Percentiles rank a stretch among this genome's conserved stretches.
These are phyloP conservation scores for Xylaria venustula DNA, from an alignment of 495 filamentous ascomycete species.

Conservation along the genomic window DNA sequence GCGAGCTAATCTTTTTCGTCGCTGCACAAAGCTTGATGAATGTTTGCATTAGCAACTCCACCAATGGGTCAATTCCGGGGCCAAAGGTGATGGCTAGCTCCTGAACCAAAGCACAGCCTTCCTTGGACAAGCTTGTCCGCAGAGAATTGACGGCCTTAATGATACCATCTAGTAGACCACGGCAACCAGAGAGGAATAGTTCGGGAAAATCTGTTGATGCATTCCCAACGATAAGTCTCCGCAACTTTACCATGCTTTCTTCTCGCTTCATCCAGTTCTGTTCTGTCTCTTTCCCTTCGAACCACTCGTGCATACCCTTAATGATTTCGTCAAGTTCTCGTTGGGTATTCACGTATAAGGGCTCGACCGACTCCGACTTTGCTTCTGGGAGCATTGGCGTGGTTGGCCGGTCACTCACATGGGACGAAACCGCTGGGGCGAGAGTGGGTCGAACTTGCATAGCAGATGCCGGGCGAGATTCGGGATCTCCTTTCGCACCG, in stretches of 20 bases:
- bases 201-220: conserved; percentile 72
- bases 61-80: conserved; percentile 79
- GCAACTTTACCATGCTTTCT: conserved; percentile 69
- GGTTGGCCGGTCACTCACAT: conserved; percentile 44
- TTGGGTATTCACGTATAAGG: conserved; percentile 74
- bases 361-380: conserved; percentile 70
- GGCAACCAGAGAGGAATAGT: conserved; percentile 65
- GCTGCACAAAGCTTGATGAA: conserved; percentile 82
- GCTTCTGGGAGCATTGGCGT: conserved; percentile 51
- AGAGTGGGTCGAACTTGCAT: conserved; percentile 48
- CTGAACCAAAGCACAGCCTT: conserved; percentile 80
- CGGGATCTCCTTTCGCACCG: conserved; percentile 41
- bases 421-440: conserved; percentile 49
- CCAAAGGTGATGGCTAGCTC: conserved; percentile 77
- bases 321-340: conserved; percentile 83
- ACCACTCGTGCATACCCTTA: conserved; percentile 71
- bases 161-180: conserved; percentile 79
- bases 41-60: conserved; percentile 85
- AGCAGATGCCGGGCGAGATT: conserved; percentile 38
- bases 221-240: conserved; percentile 80
- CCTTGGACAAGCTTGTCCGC: conserved; percentile 83
- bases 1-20: conserved; percentile 86
- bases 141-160: conserved; percentile 84
- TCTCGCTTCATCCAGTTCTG: conserved; percentile 87
- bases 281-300: conserved; percentile 89